A percentile compares a stretch with the other conserved stretches of the same genome.
Conservation (phyloP, 1,284 basidiomycete genomes). For the Puccinia coronata region DNA sequence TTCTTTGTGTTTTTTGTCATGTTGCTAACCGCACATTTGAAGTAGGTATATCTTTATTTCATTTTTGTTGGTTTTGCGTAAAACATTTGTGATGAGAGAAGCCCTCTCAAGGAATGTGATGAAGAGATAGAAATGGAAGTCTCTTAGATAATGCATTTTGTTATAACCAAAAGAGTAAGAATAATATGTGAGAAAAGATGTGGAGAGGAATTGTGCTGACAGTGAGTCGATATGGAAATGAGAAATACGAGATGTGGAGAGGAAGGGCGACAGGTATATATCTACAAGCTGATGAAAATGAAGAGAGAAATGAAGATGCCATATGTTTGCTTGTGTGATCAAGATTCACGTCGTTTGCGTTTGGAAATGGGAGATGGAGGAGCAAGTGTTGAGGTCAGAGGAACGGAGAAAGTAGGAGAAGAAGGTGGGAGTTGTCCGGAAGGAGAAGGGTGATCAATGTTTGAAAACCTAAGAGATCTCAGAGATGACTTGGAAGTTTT, state of each 20-base stretch:
- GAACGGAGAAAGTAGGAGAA: not conserved
- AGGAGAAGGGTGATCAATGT: not conserved
- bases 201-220: not conserved
- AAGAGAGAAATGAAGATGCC: not conserved
- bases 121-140: too few species aligned
- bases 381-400: not conserved
- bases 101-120: too few species aligned
- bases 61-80: too few species aligned
- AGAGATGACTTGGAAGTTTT: not conserved
- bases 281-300: not conserved
- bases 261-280: too few species aligned
- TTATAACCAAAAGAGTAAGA: too few species aligned
- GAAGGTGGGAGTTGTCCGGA: not conserved
- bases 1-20: too few species aligned
- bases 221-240: not conserved
- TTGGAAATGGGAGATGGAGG: not conserved
- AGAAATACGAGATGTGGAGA: too few species aligned
- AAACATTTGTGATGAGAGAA: too few species aligned
- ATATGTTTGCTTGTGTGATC: not conserved
- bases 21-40: too few species aligned
- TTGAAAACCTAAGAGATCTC: not conserved
- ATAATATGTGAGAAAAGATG: not conserved
- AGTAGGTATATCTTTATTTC: too few species aligned
- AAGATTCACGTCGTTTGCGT: constrained; percentile 23
- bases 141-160: too few species aligned